Conservation (phyloP, 2,329 filamentous ascomycete genomes). For the Aspergillus ibericus region DNA sequence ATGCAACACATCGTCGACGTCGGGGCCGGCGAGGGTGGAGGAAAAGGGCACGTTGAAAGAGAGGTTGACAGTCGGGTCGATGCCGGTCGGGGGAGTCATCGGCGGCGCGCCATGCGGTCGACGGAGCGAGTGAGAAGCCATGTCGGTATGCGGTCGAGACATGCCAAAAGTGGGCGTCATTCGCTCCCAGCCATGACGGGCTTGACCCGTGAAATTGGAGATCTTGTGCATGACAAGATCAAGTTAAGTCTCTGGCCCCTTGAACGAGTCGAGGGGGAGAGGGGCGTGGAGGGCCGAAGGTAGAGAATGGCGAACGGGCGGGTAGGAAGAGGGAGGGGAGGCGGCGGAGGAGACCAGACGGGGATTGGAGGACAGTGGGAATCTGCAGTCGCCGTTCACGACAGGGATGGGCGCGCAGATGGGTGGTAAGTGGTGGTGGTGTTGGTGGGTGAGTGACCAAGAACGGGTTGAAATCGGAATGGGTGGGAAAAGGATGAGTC, state of each 20-base stretch:
- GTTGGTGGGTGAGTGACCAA: constrained; percentile 17
- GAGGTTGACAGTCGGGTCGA: constrained; percentile 80
- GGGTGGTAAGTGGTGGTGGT: constrained; percentile 19
- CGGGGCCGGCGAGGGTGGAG: constrained; percentile 86
- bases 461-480: constrained; percentile 22
- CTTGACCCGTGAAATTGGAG: constrained; percentile 65
- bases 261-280: constrained; percentile 35
- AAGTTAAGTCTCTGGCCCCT: constrained; percentile 37
- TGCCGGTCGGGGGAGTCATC: constrained; percentile 66
- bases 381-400: constrained; percentile 28
- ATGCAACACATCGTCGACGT: constrained; percentile 92
- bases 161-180: constrained; percentile 67
- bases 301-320: constrained; percentile 22
- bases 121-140: constrained; percentile 56
- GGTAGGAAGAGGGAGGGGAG: constrained; percentile 11
- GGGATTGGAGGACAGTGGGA: constrained; percentile 10
- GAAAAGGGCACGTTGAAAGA: constrained; percentile 98
- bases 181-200: constrained; percentile 67
- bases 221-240: constrained; percentile 62
- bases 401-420: constrained; percentile 36
- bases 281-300: constrained; percentile 23
- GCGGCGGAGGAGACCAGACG: constrained; percentile 18
- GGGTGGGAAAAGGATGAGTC: constrained; percentile 20
- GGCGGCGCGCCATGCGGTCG: constrained; percentile 52
- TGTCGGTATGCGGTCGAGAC: constrained; percentile 59